These are phyloP conservation scores for Hypoxylon rubiginosum DNA, from an alignment of 2,329 filamentous ascomycete species.

Conservation along the genomic window DNA sequence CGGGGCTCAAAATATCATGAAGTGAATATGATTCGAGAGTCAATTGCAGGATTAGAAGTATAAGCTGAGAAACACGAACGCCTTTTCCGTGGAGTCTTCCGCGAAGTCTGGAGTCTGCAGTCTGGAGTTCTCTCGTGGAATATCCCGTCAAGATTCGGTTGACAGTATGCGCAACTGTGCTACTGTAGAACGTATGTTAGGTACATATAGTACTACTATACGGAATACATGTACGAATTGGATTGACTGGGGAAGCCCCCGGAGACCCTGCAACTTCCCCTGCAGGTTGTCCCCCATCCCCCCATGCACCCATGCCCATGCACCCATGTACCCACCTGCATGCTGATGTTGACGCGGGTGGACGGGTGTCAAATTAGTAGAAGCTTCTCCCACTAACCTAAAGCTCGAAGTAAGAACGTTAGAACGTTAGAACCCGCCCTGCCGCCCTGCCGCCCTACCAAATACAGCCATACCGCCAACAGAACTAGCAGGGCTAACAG, in stretches of 20 bases:
- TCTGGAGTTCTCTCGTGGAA: not conserved
- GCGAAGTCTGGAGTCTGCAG: not conserved
- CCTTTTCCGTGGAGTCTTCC: conserved; percentile 15
- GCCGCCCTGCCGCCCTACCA: not conserved
- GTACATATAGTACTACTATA: not conserved
- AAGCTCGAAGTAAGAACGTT: conserved; percentile 9
- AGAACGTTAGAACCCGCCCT: not conserved
- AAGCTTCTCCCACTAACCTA: conserved; percentile 14
- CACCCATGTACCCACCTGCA: not conserved
- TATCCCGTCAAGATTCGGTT: conserved; percentile 7
- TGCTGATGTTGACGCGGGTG: not conserved
- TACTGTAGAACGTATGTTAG: not conserved
- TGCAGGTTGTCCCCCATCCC: conserved; percentile 14
- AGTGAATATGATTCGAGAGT: conserved; percentile 14
- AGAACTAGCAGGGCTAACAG: conserved; percentile 12
- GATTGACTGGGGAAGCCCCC: conserved; percentile 33
- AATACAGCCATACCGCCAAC: not conserved
- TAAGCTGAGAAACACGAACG: conserved; percentile 9
- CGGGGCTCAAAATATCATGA: conserved; percentile 1
- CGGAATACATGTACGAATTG: not conserved
- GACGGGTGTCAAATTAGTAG: conserved; percentile 38
- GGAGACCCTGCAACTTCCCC: conserved; percentile 32
- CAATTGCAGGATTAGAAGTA: not conserved
- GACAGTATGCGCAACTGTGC: conserved; percentile 33
- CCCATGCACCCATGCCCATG: not conserved